These are phyloP conservation scores for Eucalyptus polyanthemos DNA, from an alignment of 345 rosid species.

Conservation along the genomic window DNA sequence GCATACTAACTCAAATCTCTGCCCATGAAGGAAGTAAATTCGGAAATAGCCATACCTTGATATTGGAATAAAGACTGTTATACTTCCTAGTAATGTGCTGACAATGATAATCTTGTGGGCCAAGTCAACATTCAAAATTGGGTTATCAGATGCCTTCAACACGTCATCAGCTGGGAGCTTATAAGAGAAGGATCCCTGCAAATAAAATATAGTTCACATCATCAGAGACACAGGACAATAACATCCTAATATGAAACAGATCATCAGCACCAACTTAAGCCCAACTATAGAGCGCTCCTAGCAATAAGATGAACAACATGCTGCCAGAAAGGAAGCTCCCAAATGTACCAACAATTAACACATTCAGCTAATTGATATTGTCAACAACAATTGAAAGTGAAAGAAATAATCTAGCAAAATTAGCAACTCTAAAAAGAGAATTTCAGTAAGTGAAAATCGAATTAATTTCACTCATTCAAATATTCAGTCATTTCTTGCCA, in stretches of 20 bases:
- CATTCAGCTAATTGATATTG: background rate
- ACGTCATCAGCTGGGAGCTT: conserved; percentile 74
- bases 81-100: conserved; percentile 81
- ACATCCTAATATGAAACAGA: background rate
- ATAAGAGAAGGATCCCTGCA: conserved; percentile 72
- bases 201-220: background rate
- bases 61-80: conserved; percentile 68
- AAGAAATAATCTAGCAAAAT: background rate
- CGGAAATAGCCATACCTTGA: conserved; percentile 40
- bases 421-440: background rate
- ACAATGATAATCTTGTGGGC: conserved; percentile 64
- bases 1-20: background rate
- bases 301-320: background rate
- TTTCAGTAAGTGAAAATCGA: background rate
- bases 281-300: background rate
- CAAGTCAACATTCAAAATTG: conserved; percentile 29
- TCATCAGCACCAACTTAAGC: background rate
- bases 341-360: background rate
- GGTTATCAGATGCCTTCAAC: conserved; percentile 33
- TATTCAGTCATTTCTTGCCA: background rate
- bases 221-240: background rate
- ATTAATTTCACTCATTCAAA: background rate
- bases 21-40: background rate
- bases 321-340: background rate
- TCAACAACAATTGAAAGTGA: background rate